These are phyloP conservation scores for Ophiostoma perfectum DNA, from an alignment of 2,329 filamentous ascomycete species.

Conservation along the genomic window DNA sequence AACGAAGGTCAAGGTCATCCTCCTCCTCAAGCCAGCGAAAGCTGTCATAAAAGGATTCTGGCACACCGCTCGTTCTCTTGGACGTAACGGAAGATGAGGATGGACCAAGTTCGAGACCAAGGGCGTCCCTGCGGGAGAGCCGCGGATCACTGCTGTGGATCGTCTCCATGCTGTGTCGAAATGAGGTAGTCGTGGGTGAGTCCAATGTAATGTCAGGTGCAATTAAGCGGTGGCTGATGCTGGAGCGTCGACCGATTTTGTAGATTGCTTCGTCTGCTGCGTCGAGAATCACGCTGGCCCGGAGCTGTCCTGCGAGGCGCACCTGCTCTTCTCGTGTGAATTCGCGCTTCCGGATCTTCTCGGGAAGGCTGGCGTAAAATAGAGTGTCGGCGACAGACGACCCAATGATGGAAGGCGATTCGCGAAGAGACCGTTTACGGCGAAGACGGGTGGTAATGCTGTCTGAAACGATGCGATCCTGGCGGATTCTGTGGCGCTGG, in stretches of 20 bases:
- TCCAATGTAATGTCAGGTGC: conserved; percentile 30
- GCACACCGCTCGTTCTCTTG: conserved; percentile 32
- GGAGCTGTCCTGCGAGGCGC: conserved; percentile 49
- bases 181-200: conserved; percentile 20
- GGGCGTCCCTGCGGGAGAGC: conserved; percentile 17
- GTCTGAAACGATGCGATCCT: conserved; percentile 32
- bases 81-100: background rate
- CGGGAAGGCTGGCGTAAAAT: conserved; percentile 65
- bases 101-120: conserved; percentile 10
- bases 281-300: conserved; percentile 35
- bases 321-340: conserved; percentile 68
- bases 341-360: conserved; percentile 65
- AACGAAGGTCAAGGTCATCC: conserved; percentile 60
- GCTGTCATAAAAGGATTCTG: conserved; percentile 58
- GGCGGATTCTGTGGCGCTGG: conserved; percentile 31
- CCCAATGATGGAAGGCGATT: conserved; percentile 19
- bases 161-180: conserved; percentile 25
- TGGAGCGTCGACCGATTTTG: conserved; percentile 40
- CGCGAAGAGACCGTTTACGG: conserved; percentile 32
- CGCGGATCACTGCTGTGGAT: conserved; percentile 15
- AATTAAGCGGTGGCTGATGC: conserved; percentile 31
- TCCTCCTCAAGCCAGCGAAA: conserved; percentile 72
- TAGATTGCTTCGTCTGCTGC: conserved; percentile 52
- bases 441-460: conserved; percentile 31
- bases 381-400: conserved; percentile 47